phyloP scores from a whole-genome alignment of 257 asterid genomes.

The Solanum chiquidenum region DNA sequence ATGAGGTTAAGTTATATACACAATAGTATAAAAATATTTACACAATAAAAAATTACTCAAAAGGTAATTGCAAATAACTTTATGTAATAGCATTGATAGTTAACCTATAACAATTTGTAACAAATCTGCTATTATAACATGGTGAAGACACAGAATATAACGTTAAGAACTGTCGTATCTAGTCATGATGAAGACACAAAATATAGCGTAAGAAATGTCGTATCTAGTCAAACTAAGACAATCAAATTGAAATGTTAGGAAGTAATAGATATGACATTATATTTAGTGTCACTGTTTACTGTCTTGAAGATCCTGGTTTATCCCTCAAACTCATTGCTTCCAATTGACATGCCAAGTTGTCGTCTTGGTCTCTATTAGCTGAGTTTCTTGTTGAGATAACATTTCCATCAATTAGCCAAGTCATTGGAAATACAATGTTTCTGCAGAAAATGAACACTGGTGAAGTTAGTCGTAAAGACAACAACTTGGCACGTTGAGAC shows the following conservation, averaged over 20 bases:
- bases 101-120: not conserved
- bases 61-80: not conserved
- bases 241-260: not conserved
- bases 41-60: not conserved
- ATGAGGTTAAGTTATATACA: not conserved
- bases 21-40: not conserved
- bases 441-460: constrained; percentile 1
- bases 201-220: no score
- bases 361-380: not conserved
- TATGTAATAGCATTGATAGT: not conserved
- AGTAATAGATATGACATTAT: not conserved
- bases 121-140: not conserved
- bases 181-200: not conserved
- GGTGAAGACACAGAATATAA: no score
- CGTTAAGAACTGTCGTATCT: not conserved
- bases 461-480: not conserved
- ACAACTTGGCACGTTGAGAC: not conserved
- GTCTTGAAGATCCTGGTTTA: not conserved
- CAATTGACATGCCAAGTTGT: not conserved
- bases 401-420: constrained; percentile 7
- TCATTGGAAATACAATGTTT: constrained; percentile 9
- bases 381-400: not conserved
- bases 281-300: not conserved
- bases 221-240: not conserved
- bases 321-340: not conserved